Conservation (phyloP, 2,329 filamentous ascomycete species). For the Claviceps spartinae region DNA sequence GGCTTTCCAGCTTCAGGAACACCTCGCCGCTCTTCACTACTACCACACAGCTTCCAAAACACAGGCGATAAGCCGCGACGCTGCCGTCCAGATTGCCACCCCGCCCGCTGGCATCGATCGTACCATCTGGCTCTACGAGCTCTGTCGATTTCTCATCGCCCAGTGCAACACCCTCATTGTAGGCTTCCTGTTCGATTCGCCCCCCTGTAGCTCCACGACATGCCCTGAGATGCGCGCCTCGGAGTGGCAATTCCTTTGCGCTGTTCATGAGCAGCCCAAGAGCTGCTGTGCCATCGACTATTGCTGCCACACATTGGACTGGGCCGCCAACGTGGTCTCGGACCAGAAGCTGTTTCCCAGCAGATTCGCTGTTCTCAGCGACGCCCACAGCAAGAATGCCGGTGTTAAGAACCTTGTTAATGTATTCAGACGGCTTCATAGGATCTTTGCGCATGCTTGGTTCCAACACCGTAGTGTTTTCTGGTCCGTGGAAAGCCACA, state of each 20-base stretch:
- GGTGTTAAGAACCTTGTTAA: constrained; percentile 81
- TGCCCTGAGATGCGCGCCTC: constrained; percentile 98
- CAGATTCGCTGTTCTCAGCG: constrained; percentile 47
- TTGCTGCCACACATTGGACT: constrained; percentile 96
- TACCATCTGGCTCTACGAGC: constrained; percentile 92
- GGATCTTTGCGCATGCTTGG: constrained; percentile 98
- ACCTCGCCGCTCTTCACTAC: constrained; percentile 84
- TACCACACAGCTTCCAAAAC: constrained; percentile 57
- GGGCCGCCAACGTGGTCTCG: constrained; percentile 88
- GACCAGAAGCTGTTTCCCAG: constrained; percentile 93
- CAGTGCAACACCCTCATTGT: constrained; percentile 89
- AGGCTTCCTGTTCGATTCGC: constrained; percentile 80
- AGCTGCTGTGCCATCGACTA: constrained; percentile 98
- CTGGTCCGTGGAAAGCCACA: constrained; percentile 81
- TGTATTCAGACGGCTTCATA: constrained; percentile 84
- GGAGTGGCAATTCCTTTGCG: constrained; percentile 98
- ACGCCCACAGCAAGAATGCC: constrained; percentile 44
- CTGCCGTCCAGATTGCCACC: constrained; percentile 62
- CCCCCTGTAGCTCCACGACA: constrained; percentile 75
- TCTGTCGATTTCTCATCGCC: constrained; percentile 88
- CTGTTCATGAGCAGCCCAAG: constrained; percentile 92
- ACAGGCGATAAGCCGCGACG: constrained; percentile 59
- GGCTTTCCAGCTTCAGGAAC: constrained; percentile 92
- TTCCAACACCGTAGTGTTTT: constrained; percentile 94
- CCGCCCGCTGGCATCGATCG: constrained; percentile 73